Evolutionary conservation across 495 filamentous ascomycete species (phyloP), one percentile per base, ranked within the genome.

Genomic region (Hypoxylon fragiforme): DNA sequence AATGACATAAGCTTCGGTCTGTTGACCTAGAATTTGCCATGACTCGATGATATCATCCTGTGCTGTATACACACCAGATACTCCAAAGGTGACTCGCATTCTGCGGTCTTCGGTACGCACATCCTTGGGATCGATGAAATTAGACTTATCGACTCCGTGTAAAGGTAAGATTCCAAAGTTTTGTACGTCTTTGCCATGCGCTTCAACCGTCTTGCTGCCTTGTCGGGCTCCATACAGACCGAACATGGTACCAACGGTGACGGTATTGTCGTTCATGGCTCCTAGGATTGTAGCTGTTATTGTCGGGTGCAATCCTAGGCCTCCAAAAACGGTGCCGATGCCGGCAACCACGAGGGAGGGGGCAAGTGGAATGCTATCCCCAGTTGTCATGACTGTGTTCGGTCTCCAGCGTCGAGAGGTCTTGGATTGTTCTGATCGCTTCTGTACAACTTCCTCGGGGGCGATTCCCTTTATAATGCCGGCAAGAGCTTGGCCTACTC

Each of bases 101-200:
- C 90, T 82, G 44, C 90, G 73, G 42, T 72, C 64, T 24, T 73
- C 70, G 2, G 72, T 57, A 28, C 54, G 50, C 20, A 75, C 46
- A 16, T 70, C 70, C 60, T 75, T 67, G 53, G 74, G 60, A 64
- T 74, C 72, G 49, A 70, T 68, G 19, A 65, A 44, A 39, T 72
- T 68, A 6, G 40, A 56, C 39, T 47, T 50, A 30, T 48, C 40
- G 6, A 56, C 35, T 22, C 79, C 77, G 35, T 82, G 81, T 31
- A 95, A 72, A 1, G 91, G 90, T 12, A 96, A 67, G 60, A 98
- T 92, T 4, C 84, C 90, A 68, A 97, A 96, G 68, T 97, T 91
- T 40, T 86, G 80, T 11, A 97, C 86, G 52, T 97, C 91, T 46
- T 82, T 85, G 13, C 89, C 85, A 70, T 96, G 94, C 35, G 85